These are phyloP conservation scores for Musa schizocarpa DNA, from an alignment of 176 grass and related monocot genomes.

Conservation along the genomic window DNA sequence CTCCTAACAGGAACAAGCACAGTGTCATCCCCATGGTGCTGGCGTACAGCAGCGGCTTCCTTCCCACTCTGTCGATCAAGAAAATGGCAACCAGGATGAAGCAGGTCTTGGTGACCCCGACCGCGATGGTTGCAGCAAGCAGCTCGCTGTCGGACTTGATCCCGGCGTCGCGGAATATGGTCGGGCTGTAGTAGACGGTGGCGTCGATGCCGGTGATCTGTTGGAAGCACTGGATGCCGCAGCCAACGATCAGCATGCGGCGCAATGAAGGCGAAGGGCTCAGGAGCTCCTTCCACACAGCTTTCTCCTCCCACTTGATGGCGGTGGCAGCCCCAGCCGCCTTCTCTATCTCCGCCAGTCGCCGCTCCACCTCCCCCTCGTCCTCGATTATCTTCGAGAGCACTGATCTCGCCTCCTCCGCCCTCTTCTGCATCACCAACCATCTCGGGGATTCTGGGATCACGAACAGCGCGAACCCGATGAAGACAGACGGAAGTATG, in stretches of 20 bases:
- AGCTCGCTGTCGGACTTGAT: conserved; percentile 73
- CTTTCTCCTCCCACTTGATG: conserved; percentile 40
- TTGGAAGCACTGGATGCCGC: conserved; percentile 82
- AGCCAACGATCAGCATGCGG: conserved; percentile 57
- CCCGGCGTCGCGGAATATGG: conserved; percentile 80
- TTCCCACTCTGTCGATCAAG: conserved; percentile 77
- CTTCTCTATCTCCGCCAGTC: conserved; percentile 65
- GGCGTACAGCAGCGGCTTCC: conserved; percentile 77
- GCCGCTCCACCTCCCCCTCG: conserved; percentile 56
- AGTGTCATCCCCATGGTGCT: conserved; percentile 88
- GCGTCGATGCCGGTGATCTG: conserved; percentile 92
- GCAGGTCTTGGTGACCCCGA: conserved; percentile 71
- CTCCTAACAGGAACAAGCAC: conserved; percentile 55
- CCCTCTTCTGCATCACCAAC: conserved; percentile 75
- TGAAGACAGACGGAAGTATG: conserved; percentile 76
- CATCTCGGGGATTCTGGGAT: conserved; percentile 90
- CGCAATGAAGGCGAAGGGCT: conserved; percentile 58
- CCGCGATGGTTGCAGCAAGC: conserved; percentile 69
- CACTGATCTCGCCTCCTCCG: conserved; percentile 53
- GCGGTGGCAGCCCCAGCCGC: conserved; percentile 47
- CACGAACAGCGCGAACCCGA: conserved; percentile 65
- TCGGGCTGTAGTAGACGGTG: conserved; percentile 80
- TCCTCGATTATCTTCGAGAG: conserved; percentile 64
- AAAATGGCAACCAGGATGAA: conserved; percentile 92
- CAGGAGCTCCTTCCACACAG: conserved; percentile 74